These are phyloP conservation scores for Clonostachys byssicola DNA, from an alignment of 2,329 filamentous ascomycete species.

Conservation along the genomic window DNA sequence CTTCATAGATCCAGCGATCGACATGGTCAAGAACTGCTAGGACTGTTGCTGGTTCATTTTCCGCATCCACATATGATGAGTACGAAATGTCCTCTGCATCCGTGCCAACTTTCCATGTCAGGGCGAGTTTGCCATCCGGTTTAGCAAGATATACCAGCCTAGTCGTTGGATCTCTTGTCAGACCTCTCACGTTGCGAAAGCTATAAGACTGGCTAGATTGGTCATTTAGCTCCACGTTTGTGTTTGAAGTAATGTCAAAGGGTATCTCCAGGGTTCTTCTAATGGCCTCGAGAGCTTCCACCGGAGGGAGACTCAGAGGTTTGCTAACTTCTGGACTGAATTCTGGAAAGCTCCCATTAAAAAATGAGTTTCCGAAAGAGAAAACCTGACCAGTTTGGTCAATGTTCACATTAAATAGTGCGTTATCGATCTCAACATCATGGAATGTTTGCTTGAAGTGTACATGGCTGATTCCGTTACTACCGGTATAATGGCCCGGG, in stretches of 20 bases:
- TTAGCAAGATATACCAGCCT: conserved; percentile 46
- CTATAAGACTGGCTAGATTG: too few species aligned
- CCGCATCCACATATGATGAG: conserved; percentile 45
- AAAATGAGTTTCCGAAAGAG: conserved; percentile 41
- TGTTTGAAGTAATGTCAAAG: too few species aligned
- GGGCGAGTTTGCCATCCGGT: conserved; percentile 32
- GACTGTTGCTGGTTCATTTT: conserved; percentile 32
- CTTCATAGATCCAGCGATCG: conserved; percentile 42
- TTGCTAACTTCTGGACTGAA: conserved; percentile 26
- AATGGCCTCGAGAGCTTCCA: too few species aligned
- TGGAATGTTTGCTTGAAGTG: conserved; percentile 51
- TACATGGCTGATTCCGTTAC: conserved; percentile 48
- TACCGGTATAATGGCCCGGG: conserved; percentile 41
- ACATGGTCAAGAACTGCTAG: conserved; percentile 48
- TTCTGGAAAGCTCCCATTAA: conserved; percentile 28
- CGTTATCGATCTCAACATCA: conserved; percentile 49
- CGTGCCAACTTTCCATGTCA: conserved; percentile 50
- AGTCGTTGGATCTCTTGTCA: conserved; percentile 40
- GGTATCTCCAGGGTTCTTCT: too few species aligned
- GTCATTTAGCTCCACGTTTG: too few species aligned
- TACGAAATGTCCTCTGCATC: conserved; percentile 48
- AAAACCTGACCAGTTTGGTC: conserved; percentile 43
- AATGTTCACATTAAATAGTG: conserved; percentile 50
- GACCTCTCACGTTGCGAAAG: conserved; percentile 25
- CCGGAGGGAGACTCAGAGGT: conserved; percentile 16